A percentile compares a stretch with the other conserved stretches of the same genome.
Conservation (phyloP, 768 basidiomycete genomes). For the Strobilomyces echinocephalus region DNA sequence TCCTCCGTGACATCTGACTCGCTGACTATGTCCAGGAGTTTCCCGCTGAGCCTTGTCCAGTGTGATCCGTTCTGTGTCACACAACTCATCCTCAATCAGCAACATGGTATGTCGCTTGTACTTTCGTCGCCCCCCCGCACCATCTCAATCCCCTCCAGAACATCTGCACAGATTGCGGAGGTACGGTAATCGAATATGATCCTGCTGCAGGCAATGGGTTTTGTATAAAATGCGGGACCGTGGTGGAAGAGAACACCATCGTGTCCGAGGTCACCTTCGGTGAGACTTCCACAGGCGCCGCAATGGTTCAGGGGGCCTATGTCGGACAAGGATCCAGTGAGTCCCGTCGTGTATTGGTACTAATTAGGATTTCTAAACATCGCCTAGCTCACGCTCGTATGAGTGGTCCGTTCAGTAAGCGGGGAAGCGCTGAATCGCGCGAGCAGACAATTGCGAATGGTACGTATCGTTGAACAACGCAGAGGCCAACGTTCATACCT, state of each 20-base stretch:
- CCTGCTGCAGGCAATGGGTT: slow-evolving; percentile 80
- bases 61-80: too few relatives aligned
- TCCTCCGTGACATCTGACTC: background rate
- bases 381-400: slow-evolving; percentile 71
- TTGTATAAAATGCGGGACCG: slow-evolving; percentile 81
- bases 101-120: slow-evolving; percentile 15
- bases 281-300: slow-evolving; percentile 88
- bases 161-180: slow-evolving; percentile 72
- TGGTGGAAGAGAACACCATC: slow-evolving; percentile 90
- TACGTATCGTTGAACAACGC: slow-evolving; percentile 28
- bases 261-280: slow-evolving; percentile 93
- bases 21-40: too few relatives aligned
- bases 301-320: slow-evolving; percentile 92
- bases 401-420: slow-evolving; percentile 77
- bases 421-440: slow-evolving; percentile 74
- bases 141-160: slow-evolving; percentile 35
- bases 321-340: slow-evolving; percentile 88
- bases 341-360: slow-evolving; percentile 27
- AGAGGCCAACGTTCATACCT: background rate
- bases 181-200: slow-evolving; percentile 82
- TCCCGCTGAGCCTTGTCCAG: too few relatives aligned
- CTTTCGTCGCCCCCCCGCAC: background rate
- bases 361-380: background rate
- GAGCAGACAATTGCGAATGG: slow-evolving; percentile 92
- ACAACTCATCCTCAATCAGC: background rate